These are phyloP conservation scores for Diutina mesorugosa DNA, from an alignment of 1,139 yeast species.

Conservation along the genomic window DNA sequence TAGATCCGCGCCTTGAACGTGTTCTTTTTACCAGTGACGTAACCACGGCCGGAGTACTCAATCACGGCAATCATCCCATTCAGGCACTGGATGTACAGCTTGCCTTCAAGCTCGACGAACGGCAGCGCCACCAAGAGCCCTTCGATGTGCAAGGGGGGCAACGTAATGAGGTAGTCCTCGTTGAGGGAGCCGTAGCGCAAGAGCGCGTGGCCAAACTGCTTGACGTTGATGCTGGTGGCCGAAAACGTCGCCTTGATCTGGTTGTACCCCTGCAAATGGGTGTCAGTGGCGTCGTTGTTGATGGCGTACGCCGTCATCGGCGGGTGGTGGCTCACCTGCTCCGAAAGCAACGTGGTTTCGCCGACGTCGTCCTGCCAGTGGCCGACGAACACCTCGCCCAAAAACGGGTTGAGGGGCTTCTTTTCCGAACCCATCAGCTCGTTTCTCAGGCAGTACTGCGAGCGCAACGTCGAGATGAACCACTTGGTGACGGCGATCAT, in stretches of 20 bases:
- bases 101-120: conserved; percentile 80
- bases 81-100: conserved; percentile 68
- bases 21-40: conserved; percentile 92
- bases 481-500: conserved; percentile 76
- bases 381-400: conserved; percentile 88
- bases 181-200: conserved; percentile 45
- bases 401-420: conserved; percentile 89
- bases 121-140: conserved; percentile 87
- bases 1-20: conserved; percentile 75
- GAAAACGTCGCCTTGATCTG: conserved; percentile 79
- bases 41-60: conserved; percentile 87
- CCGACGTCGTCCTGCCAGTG: conserved; percentile 63
- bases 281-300: conserved; percentile 55
- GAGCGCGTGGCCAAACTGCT: conserved; percentile 86
- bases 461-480: conserved; percentile 83
- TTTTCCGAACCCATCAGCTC: conserved; percentile 88
- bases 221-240: conserved; percentile 66
- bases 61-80: conserved; percentile 63
- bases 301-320: conserved; percentile 86
- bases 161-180: conserved; percentile 69
- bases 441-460: conserved; percentile 87
- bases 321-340: conserved; percentile 94
- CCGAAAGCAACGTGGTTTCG: conserved; percentile 65
- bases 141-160: conserved; percentile 93
- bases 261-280: conserved; percentile 73